Percentiles rank a stretch among this genome's conserved stretches.
These are phyloP conservation scores for Starmerella bombi DNA, from an alignment of 805 yeast genomes.

Conservation along the genomic window DNA sequence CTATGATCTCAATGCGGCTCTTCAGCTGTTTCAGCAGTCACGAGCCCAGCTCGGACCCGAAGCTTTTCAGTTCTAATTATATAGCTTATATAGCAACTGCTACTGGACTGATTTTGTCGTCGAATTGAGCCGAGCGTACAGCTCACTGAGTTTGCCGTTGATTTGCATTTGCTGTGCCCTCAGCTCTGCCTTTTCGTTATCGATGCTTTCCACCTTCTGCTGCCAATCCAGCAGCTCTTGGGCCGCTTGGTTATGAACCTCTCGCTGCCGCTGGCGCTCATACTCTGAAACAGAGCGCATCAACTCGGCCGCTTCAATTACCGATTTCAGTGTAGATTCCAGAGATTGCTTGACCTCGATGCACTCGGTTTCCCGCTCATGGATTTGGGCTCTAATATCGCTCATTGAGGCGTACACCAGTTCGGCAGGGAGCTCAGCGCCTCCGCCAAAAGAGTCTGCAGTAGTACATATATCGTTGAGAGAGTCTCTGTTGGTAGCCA, in stretches of 20 bases:
- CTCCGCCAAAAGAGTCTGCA: constrained; percentile 20
- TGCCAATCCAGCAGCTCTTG: constrained; percentile 14
- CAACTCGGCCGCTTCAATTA: constrained; percentile 3
- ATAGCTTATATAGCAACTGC: constrained; percentile 1
- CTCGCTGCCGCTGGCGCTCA: constrained; percentile 7
- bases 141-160: no score
- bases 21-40: constrained; percentile 56
- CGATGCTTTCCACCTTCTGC: constrained; percentile 11
- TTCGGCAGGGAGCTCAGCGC: constrained; percentile 10
- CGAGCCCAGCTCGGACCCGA: constrained; percentile 46
- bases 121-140: no score
- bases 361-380: constrained; percentile 11
- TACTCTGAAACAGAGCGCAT: constrained; percentile 3
- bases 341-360: constrained; percentile 5
- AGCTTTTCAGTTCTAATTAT: constrained; percentile 31
- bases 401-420: constrained; percentile 8
- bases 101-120: no score
- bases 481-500: constrained; percentile 18
- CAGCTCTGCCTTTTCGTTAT: constrained; percentile 8
- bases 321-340: neutral
- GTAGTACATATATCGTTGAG: constrained; percentile 15
- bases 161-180: neutral
- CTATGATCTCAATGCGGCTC: constrained; percentile 65
- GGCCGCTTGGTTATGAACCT: constrained; percentile 3
- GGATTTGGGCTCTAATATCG: no score